Evolutionary conservation across 2,329 filamentous ascomycete species (phyloP).

Genomic region (Penicillium sp.): DNA sequence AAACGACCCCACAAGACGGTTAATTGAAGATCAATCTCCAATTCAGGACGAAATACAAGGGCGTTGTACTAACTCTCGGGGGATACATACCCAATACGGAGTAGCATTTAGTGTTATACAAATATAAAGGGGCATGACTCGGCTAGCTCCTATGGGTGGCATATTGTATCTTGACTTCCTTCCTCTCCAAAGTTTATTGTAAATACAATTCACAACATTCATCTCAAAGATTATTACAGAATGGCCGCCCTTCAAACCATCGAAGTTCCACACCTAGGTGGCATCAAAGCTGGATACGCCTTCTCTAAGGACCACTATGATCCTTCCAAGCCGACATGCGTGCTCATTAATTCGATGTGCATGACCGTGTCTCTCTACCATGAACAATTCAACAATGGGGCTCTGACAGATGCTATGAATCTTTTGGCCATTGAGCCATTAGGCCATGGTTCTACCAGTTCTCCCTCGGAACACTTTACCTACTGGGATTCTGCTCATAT

Average conservation of each 20-base stretch:
- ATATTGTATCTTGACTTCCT: not conserved
- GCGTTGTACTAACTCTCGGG: not conserved
- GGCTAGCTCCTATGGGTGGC: not conserved
- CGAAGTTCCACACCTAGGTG: slow-evolving; percentile 50
- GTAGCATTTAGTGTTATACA: not conserved
- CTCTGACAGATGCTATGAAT: slow-evolving; percentile 43
- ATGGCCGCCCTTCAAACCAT: slow-evolving; percentile 34
- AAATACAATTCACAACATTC: not conserved
- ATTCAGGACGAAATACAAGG: not conserved
- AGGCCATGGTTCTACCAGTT: slow-evolving; percentile 51
- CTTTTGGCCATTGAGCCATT: slow-evolving; percentile 53
- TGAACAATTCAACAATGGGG: slow-evolving; percentile 37
- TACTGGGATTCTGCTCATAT: slow-evolving; percentile 56
- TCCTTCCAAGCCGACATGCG: slow-evolving; percentile 50
- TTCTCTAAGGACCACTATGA: slow-evolving; percentile 47
- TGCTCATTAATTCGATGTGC: slow-evolving; percentile 53
- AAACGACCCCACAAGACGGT: not conserved
- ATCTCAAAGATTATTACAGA: not conserved
- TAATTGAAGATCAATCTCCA: not conserved
- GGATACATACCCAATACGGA: not conserved
- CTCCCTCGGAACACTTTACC: slow-evolving; percentile 47
- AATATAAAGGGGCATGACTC: not conserved
- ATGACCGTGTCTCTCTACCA: slow-evolving; percentile 47
- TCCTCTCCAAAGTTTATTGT: not conserved
- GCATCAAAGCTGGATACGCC: slow-evolving; percentile 50